Evolutionary conservation across 2,329 filamentous ascomycete genomes (phyloP), one percentile per base, ranked within the genome.

Genomic region (Cladosporium sp.): DNA sequence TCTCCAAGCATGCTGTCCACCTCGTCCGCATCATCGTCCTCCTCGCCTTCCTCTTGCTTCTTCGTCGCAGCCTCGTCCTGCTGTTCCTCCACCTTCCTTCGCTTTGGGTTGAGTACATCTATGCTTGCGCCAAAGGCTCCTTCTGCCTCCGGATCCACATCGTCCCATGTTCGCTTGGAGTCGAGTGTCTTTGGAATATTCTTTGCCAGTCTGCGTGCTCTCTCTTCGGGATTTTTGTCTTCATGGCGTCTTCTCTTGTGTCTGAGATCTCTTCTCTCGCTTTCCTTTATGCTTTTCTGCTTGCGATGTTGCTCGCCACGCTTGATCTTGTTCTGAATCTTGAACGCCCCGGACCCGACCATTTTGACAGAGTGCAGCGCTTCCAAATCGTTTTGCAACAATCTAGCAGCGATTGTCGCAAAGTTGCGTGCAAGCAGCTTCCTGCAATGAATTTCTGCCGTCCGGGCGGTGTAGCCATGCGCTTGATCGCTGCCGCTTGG

Each of bases 151-250:
- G 76, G 75, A 42, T 72, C 75, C 5, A 72, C 74, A 25, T 75
- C 72, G 68, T 97, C 92, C 90, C 91, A 97, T 34, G 90, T 86
- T 72, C 94, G 85, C 79, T 96, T 96, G 67, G 86, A 84, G 67
- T 97, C 92, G 59, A 96, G 82, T 0, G 91, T 96, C 57, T 84
- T 74, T 0, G 94, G 89, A 43, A 92, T 82, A 76, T 96, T 96
- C 65, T 83, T 85, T 61, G 85, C 86, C 61, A 93, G 79, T 67
- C 94, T 84, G 64, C 88, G 84, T 61, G 84, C 85, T 65, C 86
- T 85, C 60, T 96, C 75, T 60, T 85, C 82, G 1, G 93, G 92
- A 69, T 97, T 85, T 73, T 88, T 89, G 64, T 88, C 84, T 75
- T 99, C 94, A 70, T 92, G 89, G 75, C 88, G 90, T 76, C 90